Percentiles rank a stretch among this genome's conserved stretches.
Conservation (phyloP, 345 rosid species). For the Hibiscus mutabilis region DNA sequence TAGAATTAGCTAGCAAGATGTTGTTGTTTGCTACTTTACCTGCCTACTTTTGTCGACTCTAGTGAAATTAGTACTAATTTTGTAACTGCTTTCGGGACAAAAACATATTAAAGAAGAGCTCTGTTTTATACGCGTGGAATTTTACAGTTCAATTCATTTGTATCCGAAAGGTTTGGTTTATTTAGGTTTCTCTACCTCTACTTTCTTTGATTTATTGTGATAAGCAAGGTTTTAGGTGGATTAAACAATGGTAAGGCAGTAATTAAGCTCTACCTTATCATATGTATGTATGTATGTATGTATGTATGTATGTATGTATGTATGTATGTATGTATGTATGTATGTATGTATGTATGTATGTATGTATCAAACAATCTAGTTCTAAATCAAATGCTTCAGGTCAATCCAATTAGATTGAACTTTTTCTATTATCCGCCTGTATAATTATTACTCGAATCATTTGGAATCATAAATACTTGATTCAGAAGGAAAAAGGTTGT, state of each 20-base stretch:
- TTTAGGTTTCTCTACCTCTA: neutral
- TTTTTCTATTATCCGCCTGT: neutral
- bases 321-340: too few relatives aligned
- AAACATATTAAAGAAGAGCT: neutral
- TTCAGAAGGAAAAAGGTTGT: neutral
- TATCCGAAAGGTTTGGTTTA: neutral
- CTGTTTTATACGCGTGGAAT: neutral
- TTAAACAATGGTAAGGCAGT: neutral
- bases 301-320: too few relatives aligned
- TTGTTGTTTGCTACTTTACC: neutral
- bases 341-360: too few relatives aligned
- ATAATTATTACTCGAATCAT: neutral
- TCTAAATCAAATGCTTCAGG: neutral
- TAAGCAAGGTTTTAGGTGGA: neutral
- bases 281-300: neutral
- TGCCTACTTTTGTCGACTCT: neutral
- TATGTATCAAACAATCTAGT: neutral
- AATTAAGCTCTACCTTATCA: neutral
- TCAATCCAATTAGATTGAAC: neutral
- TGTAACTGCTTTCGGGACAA: neutral
- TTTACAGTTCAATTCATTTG: neutral
- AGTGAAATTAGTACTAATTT: neutral
- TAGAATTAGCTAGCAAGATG: neutral
- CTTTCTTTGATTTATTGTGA: neutral
- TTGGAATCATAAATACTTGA: neutral